Percentiles rank a stretch among this genome's conserved stretches.
Conservation (phyloP, 805 yeast species). For the Candida easanensis region DNA sequence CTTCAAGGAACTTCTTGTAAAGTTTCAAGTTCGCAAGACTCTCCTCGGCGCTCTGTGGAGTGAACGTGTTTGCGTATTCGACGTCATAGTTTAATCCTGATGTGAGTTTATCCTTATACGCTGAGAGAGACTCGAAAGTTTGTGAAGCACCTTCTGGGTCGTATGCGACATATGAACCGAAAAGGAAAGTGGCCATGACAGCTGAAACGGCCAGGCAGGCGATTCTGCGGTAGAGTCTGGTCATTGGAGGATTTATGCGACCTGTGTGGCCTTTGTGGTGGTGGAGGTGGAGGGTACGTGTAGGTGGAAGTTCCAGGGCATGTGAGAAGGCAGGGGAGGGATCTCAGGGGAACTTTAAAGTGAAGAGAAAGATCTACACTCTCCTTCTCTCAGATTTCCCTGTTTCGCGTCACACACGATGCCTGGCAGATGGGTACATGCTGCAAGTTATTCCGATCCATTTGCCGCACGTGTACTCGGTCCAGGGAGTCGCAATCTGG, state of each 20-base stretch:
- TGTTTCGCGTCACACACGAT: too few species aligned
- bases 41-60: constrained; percentile 1
- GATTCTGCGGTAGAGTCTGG: background rate
- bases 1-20: constrained; percentile 8
- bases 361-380: too few species aligned
- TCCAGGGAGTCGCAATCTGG: too few species aligned
- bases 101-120: background rate
- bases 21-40: constrained; percentile 2
- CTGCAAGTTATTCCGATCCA: too few species aligned
- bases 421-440: too few species aligned
- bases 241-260: too few species aligned
- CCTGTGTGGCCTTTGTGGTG: too few species aligned
- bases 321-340: too few species aligned
- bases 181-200: background rate
- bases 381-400: too few species aligned
- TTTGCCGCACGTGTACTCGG: too few species aligned
- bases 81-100: background rate
- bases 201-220: background rate
- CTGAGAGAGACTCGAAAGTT: background rate
- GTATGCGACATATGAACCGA: background rate
- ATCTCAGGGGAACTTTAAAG: too few species aligned
- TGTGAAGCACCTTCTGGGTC: background rate
- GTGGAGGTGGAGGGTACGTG: background rate
- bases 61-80: constrained; percentile 1
- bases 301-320: too few species aligned